Evolutionary conservation across 2,329 filamentous ascomycete genomes (phyloP).

Genomic region (Penicillium sp.): DNA sequence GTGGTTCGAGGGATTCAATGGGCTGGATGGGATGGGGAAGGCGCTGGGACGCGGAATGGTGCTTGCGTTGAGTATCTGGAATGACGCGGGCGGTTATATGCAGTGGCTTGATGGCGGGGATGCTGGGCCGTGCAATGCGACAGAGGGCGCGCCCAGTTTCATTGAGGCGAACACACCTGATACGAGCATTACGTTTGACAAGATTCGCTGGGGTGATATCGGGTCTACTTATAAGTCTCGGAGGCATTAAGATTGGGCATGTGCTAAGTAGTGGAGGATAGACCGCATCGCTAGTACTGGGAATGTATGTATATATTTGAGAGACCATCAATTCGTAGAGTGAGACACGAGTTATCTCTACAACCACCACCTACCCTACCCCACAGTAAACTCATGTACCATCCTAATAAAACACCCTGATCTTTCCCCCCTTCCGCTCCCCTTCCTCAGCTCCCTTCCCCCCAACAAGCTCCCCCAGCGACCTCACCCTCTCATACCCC

Average conservation of each 20-base stretch:
- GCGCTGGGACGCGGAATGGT: constrained; percentile 64
- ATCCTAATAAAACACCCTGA: neutral
- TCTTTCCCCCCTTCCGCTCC: neutral
- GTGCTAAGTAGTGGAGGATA: too few species aligned
- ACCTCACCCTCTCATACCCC: neutral
- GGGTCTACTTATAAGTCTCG: constrained; percentile 52
- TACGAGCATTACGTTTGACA: constrained; percentile 59
- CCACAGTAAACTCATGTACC: too few species aligned
- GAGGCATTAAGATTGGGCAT: neutral
- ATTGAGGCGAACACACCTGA: constrained; percentile 55
- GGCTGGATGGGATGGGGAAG: constrained; percentile 58
- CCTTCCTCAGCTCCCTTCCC: too few species aligned
- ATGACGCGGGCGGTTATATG: constrained; percentile 59
- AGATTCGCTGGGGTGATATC: constrained; percentile 66
- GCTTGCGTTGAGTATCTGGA: constrained; percentile 64
- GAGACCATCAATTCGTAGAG: neutral
- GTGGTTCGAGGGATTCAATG: constrained; percentile 56
- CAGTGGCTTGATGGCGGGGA: constrained; percentile 60
- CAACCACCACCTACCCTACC: neutral
- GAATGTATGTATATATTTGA: neutral
- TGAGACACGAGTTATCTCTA: neutral
- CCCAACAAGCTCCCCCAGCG: neutral
- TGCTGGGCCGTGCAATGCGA: constrained; percentile 60
- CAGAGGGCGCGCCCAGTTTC: constrained; percentile 57
- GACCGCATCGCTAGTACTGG: neutral